Evolutionary conservation across 129 eudicot species (phyloP), one percentile per base, ranked within the genome.

Genomic region (Scalesia atractyloides): DNA sequence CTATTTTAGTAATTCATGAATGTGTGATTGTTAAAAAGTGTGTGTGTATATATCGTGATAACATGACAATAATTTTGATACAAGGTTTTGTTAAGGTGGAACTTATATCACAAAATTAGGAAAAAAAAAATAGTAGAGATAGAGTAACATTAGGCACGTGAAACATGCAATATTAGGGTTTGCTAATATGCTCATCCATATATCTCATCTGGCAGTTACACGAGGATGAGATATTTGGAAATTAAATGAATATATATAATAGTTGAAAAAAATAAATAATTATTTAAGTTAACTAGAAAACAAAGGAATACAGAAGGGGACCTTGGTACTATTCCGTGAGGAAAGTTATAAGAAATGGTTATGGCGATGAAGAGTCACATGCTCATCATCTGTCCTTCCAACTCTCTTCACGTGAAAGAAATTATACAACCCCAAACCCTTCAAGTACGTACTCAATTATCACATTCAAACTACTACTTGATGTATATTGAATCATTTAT

Each of bases 331-430:
- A 46, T 76, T 68, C 81, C 81, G 75, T 76, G 81, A 68, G 64
- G 54, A 22, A 60, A 76, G 39, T 69, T 69, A 69, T 5, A 59
- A 36, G 66, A 47, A 68, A 20, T 59, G 64, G 72, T 48, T 68
- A 58, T 69, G 64, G 18, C 49, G 64, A 75, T 11, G 68, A 41
- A 34, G 76, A 69, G 71, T 77, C 76, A 77, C 64, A 64, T 77
- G 81, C 71, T 61, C 48, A 16, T 65, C 57, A 18, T 43, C 15
- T 37, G 8, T 49, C 64, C 33, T 69, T 69, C 54, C 70, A 69
- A 77, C 76, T 77, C 70, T n/a, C 65, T 49, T 69, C 76, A 61
- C 76, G 81, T 77, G 81, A 77, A 77, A 9, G 47, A 70, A 69
- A 69, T 77, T 77, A 69, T 77, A 49, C 19, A 76, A 54, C 46